phyloP scores from a whole-genome alignment of 2,329 filamentous ascomycete genomes.

The Fusarium sp. region DNA sequence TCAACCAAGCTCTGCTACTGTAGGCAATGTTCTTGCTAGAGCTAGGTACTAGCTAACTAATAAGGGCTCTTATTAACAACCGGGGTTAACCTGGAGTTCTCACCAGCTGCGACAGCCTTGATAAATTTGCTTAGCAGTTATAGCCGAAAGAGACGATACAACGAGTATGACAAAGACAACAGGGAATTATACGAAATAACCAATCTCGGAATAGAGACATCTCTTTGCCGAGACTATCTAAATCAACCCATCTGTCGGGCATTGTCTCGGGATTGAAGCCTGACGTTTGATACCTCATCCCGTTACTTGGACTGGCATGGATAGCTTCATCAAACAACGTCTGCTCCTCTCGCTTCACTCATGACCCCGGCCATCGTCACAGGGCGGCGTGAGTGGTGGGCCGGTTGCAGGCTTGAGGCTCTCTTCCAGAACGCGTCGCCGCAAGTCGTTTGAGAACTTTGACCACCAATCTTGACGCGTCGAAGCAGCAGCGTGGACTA shows the following conservation, averaged over 20 bases:
- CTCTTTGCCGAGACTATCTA: conserved; percentile 13
- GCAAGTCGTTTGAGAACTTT: conserved; percentile 8
- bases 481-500: conserved; percentile 7
- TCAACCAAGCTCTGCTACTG: conserved; percentile 19
- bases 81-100: conserved; percentile 2
- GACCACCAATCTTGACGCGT: conserved; percentile 4
- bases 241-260: conserved; percentile 7
- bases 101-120: not conserved
- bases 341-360: not conserved
- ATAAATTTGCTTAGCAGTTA: not conserved
- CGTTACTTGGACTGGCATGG: not conserved
- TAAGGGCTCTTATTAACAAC: conserved; percentile 12
- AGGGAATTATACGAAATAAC: not conserved
- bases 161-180: conserved; percentile 6
- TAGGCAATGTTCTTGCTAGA: conserved; percentile 5
- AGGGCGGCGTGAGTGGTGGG: conserved; percentile 8
- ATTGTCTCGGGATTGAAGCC: conserved; percentile 31
- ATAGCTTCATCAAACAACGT: not conserved
- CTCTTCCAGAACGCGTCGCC: conserved; percentile 5
- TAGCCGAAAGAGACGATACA: conserved; percentile 3
- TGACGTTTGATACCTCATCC: conserved; percentile 14
- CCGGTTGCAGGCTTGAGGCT: not conserved
- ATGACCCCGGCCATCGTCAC: conserved; percentile 16
- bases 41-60: too few species aligned
- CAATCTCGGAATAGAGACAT: not conserved